Conservation (phyloP, 306 rosid genomes). For the Sicyos baderoa region DNA sequence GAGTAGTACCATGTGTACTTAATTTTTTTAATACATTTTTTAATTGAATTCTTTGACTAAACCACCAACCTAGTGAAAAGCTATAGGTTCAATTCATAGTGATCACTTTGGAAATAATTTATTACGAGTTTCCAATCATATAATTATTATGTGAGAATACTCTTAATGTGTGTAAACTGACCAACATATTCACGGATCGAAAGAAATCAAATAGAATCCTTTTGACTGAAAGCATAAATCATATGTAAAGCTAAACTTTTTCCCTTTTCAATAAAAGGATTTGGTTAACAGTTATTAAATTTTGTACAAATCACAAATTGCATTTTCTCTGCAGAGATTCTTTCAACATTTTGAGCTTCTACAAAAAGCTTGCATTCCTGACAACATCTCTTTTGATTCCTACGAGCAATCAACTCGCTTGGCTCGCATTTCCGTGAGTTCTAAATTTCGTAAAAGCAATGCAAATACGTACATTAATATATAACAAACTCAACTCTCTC, state of each 20-base stretch:
- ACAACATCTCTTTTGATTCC: slow-evolving; percentile 46
- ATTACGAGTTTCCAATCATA: too few relatives aligned
- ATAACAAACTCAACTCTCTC: slow-evolving; percentile 3
- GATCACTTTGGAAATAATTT: too few relatives aligned
- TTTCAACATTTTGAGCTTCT: slow-evolving; percentile 89
- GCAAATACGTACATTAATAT: not conserved
- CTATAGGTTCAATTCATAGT: too few relatives aligned
- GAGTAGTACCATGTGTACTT: not conserved
- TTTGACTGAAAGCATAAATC: not conserved
- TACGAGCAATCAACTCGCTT: slow-evolving; percentile 49
- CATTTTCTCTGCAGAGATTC: slow-evolving; percentile 53
- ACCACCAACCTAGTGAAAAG: too few relatives aligned
- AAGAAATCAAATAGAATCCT: not conserved
- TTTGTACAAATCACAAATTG: not conserved
- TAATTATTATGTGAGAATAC: too few relatives aligned
- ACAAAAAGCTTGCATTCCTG: slow-evolving; percentile 80
- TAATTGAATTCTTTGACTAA: not conserved
- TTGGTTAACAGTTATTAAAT: not conserved
- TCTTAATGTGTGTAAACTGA: too few relatives aligned
- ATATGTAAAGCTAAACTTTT: too few relatives aligned
- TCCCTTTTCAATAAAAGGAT: too few relatives aligned
- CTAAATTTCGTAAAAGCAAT: not conserved
- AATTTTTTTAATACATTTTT: not conserved
- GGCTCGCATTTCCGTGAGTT: slow-evolving; percentile 58
- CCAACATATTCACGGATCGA: too few relatives aligned